Evolutionary conservation across 176 grass and related monocot species (phyloP).

Genomic region (Avena insularis): DNA sequence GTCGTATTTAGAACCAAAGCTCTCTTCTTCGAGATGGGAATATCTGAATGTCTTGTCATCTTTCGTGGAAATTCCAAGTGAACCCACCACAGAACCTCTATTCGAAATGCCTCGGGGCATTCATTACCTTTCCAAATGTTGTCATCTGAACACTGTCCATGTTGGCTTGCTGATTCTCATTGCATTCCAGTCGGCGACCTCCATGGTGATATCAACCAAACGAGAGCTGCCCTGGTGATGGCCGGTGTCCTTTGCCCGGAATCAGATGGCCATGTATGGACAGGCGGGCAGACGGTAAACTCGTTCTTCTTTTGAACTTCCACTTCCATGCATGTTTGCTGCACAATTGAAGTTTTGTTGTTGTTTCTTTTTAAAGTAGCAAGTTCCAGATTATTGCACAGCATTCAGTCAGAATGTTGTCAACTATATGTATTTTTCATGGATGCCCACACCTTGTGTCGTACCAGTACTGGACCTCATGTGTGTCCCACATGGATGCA

Average conservation of each 20-base stretch:
- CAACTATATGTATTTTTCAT: neutral
- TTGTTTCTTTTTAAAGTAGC: neutral
- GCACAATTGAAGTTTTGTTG: neutral
- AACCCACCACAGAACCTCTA: neutral
- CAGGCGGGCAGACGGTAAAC: slow-evolving; percentile 79
- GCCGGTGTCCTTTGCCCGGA: slow-evolving; percentile 74
- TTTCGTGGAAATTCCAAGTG: neutral
- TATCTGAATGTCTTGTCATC: neutral
- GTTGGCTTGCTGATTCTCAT: slow-evolving; percentile 24
- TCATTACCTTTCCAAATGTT: neutral
- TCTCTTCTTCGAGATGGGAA: neutral
- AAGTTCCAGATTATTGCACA: neutral
- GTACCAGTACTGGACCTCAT: neutral
- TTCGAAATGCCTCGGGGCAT: neutral
- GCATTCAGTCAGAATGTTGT: too few relatives aligned
- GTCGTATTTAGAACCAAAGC: neutral
- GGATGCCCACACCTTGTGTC: neutral
- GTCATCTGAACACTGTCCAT: neutral
- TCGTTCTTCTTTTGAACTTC: neutral
- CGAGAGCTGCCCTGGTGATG: slow-evolving; percentile 64
- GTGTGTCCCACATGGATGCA: neutral
- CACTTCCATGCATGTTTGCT: neutral
- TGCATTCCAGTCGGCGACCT: slow-evolving; percentile 76
- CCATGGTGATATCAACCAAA: slow-evolving; percentile 88
- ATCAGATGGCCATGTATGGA: slow-evolving; percentile 66